Conservation (phyloP, 169 alveolate species). For the Plasmodium berghei region DNA sequence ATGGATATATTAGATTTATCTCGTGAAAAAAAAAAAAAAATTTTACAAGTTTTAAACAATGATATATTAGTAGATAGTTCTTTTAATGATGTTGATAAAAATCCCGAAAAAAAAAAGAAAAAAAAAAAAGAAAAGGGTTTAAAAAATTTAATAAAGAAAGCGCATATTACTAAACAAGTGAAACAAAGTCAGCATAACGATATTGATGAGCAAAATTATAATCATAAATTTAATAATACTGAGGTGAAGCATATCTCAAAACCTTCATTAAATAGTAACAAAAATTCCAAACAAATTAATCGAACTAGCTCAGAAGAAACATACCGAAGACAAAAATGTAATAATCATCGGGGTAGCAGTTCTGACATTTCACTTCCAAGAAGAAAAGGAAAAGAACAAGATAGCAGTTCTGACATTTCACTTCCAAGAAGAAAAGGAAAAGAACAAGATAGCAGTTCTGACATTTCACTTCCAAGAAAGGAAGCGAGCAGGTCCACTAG, state of each 20-base stretch:
- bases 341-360: neutral
- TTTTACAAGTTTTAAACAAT: constrained; percentile 16
- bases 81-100: neutral
- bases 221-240: too few species aligned
- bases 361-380: neutral
- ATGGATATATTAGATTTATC: constrained; percentile 39
- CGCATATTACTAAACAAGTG: too few species aligned
- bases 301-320: neutral
- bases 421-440: neutral
- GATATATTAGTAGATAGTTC: neutral
- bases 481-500: neutral
- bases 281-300: neutral
- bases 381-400: neutral
- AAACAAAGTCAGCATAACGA: too few species aligned
- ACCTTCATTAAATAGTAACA: too few species aligned
- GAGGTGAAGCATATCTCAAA: too few species aligned
- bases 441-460: neutral
- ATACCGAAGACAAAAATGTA: neutral
- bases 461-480: neutral
- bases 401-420: neutral
- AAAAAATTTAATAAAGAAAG: too few species aligned
- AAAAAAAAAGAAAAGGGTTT: neutral
- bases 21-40: constrained; percentile 53
- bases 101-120: neutral
- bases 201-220: too few species aligned